Conservation (phyloP, 345 rosid species). For the Syzygium aromaticum region DNA sequence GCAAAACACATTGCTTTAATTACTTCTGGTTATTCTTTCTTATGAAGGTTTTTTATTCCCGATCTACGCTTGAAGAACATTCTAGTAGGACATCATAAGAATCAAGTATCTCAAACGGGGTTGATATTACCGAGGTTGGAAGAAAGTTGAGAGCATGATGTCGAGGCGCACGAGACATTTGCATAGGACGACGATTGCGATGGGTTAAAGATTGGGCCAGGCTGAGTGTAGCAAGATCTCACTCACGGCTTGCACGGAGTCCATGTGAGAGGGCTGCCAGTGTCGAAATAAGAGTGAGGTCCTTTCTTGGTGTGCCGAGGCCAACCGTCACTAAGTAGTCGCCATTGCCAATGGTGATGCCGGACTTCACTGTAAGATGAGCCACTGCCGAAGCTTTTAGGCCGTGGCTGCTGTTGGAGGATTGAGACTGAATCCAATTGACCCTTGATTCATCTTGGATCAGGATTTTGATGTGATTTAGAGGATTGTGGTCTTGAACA, state of each 20-base stretch:
- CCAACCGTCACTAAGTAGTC: slow-evolving; percentile 7
- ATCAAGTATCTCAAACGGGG: neutral
- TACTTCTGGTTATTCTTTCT: neutral
- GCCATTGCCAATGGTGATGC: neutral
- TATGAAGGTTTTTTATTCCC: no score
- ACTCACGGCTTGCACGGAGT: slow-evolving; percentile 19
- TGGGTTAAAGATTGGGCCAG: slow-evolving; percentile 11
- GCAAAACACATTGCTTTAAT: neutral
- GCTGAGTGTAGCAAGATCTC: slow-evolving; percentile 8
- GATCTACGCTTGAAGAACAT: neutral
- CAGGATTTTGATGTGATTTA: neutral
- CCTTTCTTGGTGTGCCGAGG: slow-evolving; percentile 5
- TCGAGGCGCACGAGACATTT: slow-evolving; percentile 1
- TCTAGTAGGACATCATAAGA: neutral
- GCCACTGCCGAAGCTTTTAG: neutral
- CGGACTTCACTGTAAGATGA: neutral
- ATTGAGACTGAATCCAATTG: neutral
- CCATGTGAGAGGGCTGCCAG: slow-evolving; percentile 23
- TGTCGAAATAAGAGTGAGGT: slow-evolving; percentile 11
- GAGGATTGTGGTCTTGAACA: neutral
- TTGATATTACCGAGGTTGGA: neutral
- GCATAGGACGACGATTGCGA: slow-evolving; percentile 1
- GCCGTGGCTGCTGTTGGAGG: neutral
- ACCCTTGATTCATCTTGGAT: neutral
- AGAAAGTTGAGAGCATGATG: neutral